A percentile compares a stretch with the other conserved stretches of the same genome.
Evolutionary conservation across 192 early-diverging fungal genomes (phyloP).

Genomic region (Chytriomyces sp.): DNA sequence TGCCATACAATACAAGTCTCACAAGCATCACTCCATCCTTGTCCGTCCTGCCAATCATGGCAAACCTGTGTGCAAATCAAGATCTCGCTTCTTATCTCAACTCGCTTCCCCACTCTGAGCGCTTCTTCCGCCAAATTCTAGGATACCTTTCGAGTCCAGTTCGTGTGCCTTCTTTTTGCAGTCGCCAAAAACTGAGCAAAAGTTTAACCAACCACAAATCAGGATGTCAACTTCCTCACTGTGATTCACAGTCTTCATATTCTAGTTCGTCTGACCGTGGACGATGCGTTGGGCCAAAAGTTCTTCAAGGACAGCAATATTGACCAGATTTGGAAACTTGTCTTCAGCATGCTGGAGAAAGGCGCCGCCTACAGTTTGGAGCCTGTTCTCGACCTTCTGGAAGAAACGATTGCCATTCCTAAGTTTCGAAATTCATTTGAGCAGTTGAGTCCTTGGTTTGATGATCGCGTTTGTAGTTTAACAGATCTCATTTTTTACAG

Average conservation of each 20-base stretch:
- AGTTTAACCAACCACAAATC: background rate
- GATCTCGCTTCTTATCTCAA: constrained; percentile 3
- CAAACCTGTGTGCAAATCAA: constrained; percentile 4
- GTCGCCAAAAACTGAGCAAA: background rate
- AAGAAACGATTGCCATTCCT: constrained; percentile 14
- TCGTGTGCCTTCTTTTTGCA: too few relatives aligned
- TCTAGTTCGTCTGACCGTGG: constrained; percentile 21
- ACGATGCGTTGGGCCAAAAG: constrained; percentile 14
- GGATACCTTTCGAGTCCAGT: constrained; percentile 15
- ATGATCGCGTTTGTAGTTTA: background rate
- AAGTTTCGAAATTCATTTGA: constrained; percentile 15
- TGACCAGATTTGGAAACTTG: constrained; percentile 16
- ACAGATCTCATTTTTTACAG: background rate
- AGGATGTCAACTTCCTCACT: constrained; percentile 26
- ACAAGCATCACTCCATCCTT: constrained; percentile 6
- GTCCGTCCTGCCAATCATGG: constrained; percentile 8
- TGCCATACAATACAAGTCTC: background rate
- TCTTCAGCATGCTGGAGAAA: constrained; percentile 25
- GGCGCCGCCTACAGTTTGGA: constrained; percentile 4
- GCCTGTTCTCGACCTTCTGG: constrained; percentile 21
- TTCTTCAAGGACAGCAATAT: constrained; percentile 22
- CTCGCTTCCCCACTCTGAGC: constrained; percentile 11
- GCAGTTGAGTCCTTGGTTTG: background rate
- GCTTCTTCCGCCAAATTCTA: constrained; percentile 21
- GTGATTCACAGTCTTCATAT: constrained; percentile 23